Percentiles rank a stretch among this genome's conserved stretches.
These are phyloP conservation scores for Hanseniaspora taiwanica DNA, from an alignment of 805 yeast species.

Conservation along the genomic window DNA sequence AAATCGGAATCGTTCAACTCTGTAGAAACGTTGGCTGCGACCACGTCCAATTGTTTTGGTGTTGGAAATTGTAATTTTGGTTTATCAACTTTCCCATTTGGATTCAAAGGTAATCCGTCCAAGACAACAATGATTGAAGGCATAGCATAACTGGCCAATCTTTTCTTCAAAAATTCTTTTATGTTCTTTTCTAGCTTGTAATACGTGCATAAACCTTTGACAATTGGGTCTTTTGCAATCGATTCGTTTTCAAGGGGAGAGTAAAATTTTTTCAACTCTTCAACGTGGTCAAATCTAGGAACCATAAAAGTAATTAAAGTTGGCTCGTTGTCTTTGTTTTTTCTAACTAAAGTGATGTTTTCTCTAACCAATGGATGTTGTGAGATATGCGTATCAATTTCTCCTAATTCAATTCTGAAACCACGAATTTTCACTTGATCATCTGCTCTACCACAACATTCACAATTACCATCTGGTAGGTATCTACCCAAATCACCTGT, in stretches of 20 bases:
- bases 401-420: constrained; percentile 95
- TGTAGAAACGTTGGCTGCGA: constrained; percentile 36
- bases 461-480: constrained; percentile 93
- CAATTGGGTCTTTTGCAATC: constrained; percentile 44
- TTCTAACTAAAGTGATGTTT: constrained; percentile 80
- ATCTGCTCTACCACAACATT: constrained; percentile 97
- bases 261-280: constrained; percentile 30
- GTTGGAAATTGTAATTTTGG: constrained; percentile 95
- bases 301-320: constrained; percentile 84
- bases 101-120: constrained; percentile 78
- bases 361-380: constrained; percentile 89
- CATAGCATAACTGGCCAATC: constrained; percentile 85
- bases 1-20: constrained; percentile 40
- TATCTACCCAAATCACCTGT: constrained; percentile 97
- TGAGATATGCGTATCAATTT: constrained; percentile 92
- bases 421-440: constrained; percentile 98
- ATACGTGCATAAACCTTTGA: constrained; percentile 65
- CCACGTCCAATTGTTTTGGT: constrained; percentile 68
- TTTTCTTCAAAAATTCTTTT: constrained; percentile 68
- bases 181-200: constrained; percentile 68
- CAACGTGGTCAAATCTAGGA: constrained; percentile 49
- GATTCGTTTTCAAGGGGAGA: constrained; percentile 32
- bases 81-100: constrained; percentile 96
- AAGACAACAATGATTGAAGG: constrained; percentile 88
- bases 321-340: constrained; percentile 88